phyloP scores from a whole-genome alignment of 305 asterid genomes.

The Solanum hybrid region DNA sequence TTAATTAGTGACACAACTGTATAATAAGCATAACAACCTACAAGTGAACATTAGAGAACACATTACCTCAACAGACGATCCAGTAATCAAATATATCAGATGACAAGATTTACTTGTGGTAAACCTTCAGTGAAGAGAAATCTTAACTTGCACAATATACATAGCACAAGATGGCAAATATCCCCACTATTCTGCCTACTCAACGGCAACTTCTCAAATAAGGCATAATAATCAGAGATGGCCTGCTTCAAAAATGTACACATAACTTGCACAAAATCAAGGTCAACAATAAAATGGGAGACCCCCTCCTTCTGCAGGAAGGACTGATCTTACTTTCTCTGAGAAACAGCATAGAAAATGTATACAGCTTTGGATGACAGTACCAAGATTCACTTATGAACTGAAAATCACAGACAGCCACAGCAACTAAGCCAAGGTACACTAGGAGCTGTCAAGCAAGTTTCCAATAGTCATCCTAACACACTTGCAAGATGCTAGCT shows the following conservation, averaged over 20 bases:
- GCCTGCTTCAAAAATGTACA: background rate
- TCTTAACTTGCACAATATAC: background rate
- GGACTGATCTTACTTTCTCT: background rate
- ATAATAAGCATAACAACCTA: background rate
- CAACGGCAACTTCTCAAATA: background rate
- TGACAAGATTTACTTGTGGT: background rate
- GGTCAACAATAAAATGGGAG: background rate
- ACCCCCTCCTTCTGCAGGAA: background rate
- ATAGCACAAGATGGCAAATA: background rate
- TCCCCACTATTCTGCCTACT: background rate
- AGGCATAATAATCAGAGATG: background rate
- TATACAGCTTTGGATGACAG: background rate
- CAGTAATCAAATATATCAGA: background rate
- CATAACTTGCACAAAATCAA: background rate
- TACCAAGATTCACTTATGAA: background rate
- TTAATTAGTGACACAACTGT: background rate
- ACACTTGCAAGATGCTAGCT: background rate
- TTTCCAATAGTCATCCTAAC: background rate
- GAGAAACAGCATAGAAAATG: background rate
- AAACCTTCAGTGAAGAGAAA: background rate
- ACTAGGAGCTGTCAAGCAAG: fast-evolving
- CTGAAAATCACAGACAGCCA: background rate
- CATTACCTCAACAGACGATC: background rate
- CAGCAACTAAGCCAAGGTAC: background rate
- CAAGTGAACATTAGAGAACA: background rate